Conservation (phyloP, 768 basidiomycete species). For the Dendrothele bispora region DNA sequence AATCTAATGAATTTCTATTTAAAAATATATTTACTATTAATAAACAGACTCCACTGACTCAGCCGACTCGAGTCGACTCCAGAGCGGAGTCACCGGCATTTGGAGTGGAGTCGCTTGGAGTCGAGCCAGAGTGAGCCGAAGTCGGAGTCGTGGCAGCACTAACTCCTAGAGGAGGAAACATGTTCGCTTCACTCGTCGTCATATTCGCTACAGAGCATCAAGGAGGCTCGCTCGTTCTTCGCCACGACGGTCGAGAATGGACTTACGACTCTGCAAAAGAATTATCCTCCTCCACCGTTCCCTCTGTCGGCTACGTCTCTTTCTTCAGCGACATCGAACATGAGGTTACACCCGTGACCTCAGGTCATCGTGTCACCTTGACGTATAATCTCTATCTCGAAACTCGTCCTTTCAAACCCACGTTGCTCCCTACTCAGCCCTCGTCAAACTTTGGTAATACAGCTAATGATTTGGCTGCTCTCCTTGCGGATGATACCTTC, state of each 20-base stretch:
- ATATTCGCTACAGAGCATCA: slow-evolving; percentile 35
- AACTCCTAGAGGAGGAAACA: slow-evolving; percentile 29
- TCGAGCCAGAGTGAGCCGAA: too few species aligned
- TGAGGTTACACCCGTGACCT: slow-evolving; percentile 37
- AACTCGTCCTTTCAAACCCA: too few species aligned
- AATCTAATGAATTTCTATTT: too few species aligned
- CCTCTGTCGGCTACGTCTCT: slow-evolving; percentile 30
- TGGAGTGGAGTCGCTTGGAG: too few species aligned
- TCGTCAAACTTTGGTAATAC: too few species aligned
- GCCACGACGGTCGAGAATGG: slow-evolving; percentile 22
- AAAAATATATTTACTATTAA: too few species aligned
- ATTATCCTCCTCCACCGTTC: slow-evolving; percentile 4
- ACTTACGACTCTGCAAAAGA: slow-evolving; percentile 27
- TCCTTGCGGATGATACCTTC: background rate
- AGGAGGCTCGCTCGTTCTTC: slow-evolving; percentile 32
- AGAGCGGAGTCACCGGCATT: too few species aligned
- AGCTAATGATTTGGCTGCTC: background rate
- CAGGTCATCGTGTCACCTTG: slow-evolving; percentile 40
- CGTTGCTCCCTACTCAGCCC: too few species aligned
- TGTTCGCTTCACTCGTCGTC: slow-evolving; percentile 43
- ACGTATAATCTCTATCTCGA: slow-evolving; percentile 37
- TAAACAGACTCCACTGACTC: too few species aligned
- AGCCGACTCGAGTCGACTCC: too few species aligned
- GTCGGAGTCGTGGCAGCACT: too few species aligned
- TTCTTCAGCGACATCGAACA: slow-evolving; percentile 45